Base-by-base conservation (phyloP, 164 flowering plant genomes). In the Pachysandra terminalis region DNA sequence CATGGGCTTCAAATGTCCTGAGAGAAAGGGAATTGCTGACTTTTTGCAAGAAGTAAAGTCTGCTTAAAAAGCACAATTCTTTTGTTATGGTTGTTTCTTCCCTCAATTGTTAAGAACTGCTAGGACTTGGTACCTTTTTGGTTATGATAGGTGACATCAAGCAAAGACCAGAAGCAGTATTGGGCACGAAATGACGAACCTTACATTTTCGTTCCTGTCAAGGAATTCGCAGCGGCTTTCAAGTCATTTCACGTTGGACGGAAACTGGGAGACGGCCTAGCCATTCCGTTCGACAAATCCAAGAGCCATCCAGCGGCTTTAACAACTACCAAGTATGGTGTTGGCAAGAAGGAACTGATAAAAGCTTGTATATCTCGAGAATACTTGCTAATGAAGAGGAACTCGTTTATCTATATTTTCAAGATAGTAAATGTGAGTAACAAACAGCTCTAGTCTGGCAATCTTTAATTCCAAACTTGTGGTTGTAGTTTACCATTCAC, bases 1-100 rank as follows among this genome's bases (percentile, higher is more conserved):
- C 22, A 80, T 80, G 85, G 95, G 95, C 7, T 89, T 89, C 75
- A 80, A 74, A 65, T 86, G 91, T 51, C 92, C 95, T 23, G 79
- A 76, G 21, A 83, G 90, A 48, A 89, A 87, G 72, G 95, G 87
- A 0, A 86, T 82, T 3, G 90, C 94, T 19, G 94, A 89, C 57
- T 87, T 87, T 66, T 70, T 87, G 69, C 94, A 89, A 72, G 94
- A 89, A 70, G 94, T 88, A n/a, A 73, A 71, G 80, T 65, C 9
- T 10, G 16, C 9, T 19, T 8, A 0, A 10, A 1, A 16, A 22
- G 1, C 4, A 45, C 1, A 12, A 1, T 45, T 32, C 37, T 32
- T 32, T 7, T 32, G n/a, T n/a, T n/a, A n/a, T n/a, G n/a, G n/a
- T n/a, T n/a, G n/a, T n/a, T n/a, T n/a, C n/a, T n/a, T n/a, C n/a